Base-by-base conservation (phyloP, 768 basidiomycete species). In the Trametes punicea region DNA sequence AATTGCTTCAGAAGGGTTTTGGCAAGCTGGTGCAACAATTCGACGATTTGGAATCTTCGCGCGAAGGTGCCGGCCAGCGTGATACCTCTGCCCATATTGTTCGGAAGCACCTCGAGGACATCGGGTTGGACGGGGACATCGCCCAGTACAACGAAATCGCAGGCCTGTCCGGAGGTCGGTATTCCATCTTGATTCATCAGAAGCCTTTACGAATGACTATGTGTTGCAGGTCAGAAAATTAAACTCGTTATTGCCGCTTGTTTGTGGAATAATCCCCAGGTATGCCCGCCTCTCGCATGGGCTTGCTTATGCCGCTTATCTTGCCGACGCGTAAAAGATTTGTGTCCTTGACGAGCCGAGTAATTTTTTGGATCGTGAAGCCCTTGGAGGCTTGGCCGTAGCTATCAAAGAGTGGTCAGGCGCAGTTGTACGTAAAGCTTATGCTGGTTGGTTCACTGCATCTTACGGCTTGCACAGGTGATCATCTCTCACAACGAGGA, bases 61-160 rank as follows among this genome's bases (percentile, higher is more conserved):
- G 96, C 63, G 95, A 98, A 72, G 95, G 95, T 58, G 93, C 96
- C 54, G 96, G 95, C 46, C 76, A 87, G 27, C 85, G 93, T 39
- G 95, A 98, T 63, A 96, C 93, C 5, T 74, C 85, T 31, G 82
- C 83, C 15, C 80, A 85, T 64, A 75, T 90, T 44, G 90, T 98
- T 44, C 82, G 95, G 62, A 92, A 94, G 72, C 92, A 95, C 64
- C 74, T 98, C 42, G 93, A 97, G 71, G 94, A 94, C 63, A 92
- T 98, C 62, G 96, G 95, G 31, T 79, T 98, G 34, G 93, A 98
- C 73, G 95, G 95, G 39, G 93, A 98, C 74, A 98, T 98, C 57
- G 95, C 95, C 10, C 93, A 97, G 72, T 98, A 98, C 74, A 96
- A 97, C 67, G 95, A 98, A 74, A 94, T 98, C 67, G 82, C 84